phyloP scores from a whole-genome alignment of 495 filamentous ascomycete genomes.

The Hypoxylon intermedium region DNA sequence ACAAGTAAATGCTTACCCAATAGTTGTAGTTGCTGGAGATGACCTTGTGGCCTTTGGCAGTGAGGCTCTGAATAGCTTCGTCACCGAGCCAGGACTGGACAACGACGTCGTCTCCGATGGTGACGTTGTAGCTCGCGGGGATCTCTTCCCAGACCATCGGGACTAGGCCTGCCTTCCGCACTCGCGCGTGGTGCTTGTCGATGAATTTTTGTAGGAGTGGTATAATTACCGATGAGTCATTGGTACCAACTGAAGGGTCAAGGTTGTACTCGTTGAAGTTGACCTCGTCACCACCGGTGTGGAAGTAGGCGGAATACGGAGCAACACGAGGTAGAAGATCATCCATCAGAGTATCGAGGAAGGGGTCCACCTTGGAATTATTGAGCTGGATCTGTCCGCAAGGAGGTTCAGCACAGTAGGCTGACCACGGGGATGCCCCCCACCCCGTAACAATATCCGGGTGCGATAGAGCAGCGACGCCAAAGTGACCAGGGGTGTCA shows the following conservation, averaged over 20 bases:
- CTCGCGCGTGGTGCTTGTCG: conserved; percentile 65
- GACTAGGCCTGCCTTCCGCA: conserved; percentile 64
- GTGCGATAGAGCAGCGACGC: conserved; percentile 64
- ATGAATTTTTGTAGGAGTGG: conserved; percentile 77
- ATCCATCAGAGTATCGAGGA: conserved; percentile 70
- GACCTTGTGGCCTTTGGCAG: conserved; percentile 67
- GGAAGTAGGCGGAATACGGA: conserved; percentile 74
- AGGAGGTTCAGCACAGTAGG: conserved; percentile 76
- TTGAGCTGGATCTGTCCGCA: conserved; percentile 79
- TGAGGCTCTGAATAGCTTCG: conserved; percentile 59
- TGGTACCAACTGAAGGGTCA: conserved; percentile 73
- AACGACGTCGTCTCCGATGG: conserved; percentile 64
- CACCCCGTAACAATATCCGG: conserved; percentile 78
- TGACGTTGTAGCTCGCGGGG: conserved; percentile 75
- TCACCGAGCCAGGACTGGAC: conserved; percentile 77
- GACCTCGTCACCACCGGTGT: conserved; percentile 84
- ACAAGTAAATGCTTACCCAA: conserved; percentile 59
- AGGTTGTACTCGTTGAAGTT: conserved; percentile 74
- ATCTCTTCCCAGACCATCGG: conserved; percentile 87
- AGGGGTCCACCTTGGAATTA: conserved; percentile 66
- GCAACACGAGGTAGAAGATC: conserved; percentile 75
- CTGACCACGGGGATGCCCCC: conserved; percentile 70
- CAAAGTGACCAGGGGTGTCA: conserved; percentile 83
- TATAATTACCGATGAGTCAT: conserved; percentile 63
- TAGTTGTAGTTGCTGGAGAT: conserved; percentile 77